phyloP scores from a whole-genome alignment of 2,329 filamentous ascomycete genomes.

The Claviceps monticola region DNA sequence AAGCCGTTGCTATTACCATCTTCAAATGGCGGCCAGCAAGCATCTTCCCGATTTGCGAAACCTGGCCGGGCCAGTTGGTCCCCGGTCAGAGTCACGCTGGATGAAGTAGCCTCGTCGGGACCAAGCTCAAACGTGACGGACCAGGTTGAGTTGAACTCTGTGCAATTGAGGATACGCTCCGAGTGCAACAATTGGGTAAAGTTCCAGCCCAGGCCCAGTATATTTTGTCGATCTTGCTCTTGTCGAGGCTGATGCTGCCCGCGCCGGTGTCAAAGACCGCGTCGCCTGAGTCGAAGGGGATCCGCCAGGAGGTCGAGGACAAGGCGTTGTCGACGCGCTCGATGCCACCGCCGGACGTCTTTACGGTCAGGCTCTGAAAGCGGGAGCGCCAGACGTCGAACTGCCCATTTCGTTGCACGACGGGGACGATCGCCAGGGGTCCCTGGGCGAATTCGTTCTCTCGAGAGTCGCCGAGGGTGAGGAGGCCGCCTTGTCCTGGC shows the following conservation, averaged over 20 bases:
- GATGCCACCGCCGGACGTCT: not conserved
- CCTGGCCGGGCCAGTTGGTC: conserved; percentile 18
- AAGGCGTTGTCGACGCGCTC: not conserved
- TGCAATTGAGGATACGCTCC: conserved; percentile 18
- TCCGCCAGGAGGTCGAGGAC: not conserved
- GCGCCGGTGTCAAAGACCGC: conserved; percentile 22
- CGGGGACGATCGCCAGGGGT: conserved; percentile 9
- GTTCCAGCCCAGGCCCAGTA: conserved; percentile 23
- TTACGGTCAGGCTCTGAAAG: conserved; percentile 1
- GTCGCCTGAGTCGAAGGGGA: not conserved
- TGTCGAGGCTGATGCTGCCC: conserved; percentile 14
- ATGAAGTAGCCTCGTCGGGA: conserved; percentile 6
- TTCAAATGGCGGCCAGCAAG: conserved; percentile 23
- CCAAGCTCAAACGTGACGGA: conserved; percentile 17
- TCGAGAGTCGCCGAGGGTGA: conserved; percentile 20
- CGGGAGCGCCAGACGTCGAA: conserved; percentile 21
- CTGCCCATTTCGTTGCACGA: conserved; percentile 3
- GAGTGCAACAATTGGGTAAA: conserved; percentile 16
- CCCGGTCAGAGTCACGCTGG: conserved; percentile 18
- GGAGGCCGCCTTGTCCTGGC: conserved; percentile 9
- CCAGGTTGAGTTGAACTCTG: conserved; percentile 23
- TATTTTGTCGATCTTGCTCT: conserved; percentile 11
- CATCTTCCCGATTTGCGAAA: conserved; percentile 18
- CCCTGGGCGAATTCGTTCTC: conserved; percentile 17
- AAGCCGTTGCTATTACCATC: conserved; percentile 11